phyloP scores from a whole-genome alignment of 352 stramenopile genomes.

The Globisporangium megalacanthum region DNA sequence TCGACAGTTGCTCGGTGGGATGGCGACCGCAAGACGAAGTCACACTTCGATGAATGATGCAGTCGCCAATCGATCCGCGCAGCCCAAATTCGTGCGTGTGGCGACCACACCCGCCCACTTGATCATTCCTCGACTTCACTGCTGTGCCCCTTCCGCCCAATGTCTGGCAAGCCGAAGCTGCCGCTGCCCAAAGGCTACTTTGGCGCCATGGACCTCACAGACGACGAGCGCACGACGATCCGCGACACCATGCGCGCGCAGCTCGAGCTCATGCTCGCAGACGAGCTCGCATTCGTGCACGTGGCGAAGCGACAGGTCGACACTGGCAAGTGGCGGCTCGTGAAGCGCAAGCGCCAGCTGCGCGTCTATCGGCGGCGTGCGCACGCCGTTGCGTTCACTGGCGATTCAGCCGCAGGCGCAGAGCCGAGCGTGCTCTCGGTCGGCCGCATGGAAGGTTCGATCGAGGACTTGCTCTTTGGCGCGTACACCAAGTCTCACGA shows the following conservation, averaged over 20 bases:
- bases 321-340: slow-evolving; percentile 40
- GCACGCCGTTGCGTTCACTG: neutral
- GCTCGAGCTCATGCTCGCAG: slow-evolving; percentile 22
- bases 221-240: slow-evolving; percentile 26
- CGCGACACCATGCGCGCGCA: slow-evolving; percentile 19
- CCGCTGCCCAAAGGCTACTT: slow-evolving; percentile 28
- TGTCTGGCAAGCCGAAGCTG: slow-evolving; percentile 7
- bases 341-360: slow-evolving; percentile 31
- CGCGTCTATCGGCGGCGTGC: slow-evolving; percentile 29
- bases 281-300: slow-evolving; percentile 22
- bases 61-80: too few relatives aligned
- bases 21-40: too few relatives aligned
- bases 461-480: slow-evolving; percentile 46
- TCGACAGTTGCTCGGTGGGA: too few relatives aligned
- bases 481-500: slow-evolving; percentile 28
- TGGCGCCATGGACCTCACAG: slow-evolving; percentile 17
- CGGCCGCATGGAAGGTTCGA: slow-evolving; percentile 30
- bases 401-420: neutral
- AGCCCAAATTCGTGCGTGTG: too few relatives aligned
- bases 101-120: too few relatives aligned
- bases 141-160: too few relatives aligned
- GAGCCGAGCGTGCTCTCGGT: slow-evolving; percentile 22
- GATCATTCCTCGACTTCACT: too few relatives aligned
- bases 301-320: slow-evolving; percentile 26
- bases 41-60: too few relatives aligned